Evolutionary conservation across 345 rosid genomes (phyloP).

Genomic region (Acer yangbiense): DNA sequence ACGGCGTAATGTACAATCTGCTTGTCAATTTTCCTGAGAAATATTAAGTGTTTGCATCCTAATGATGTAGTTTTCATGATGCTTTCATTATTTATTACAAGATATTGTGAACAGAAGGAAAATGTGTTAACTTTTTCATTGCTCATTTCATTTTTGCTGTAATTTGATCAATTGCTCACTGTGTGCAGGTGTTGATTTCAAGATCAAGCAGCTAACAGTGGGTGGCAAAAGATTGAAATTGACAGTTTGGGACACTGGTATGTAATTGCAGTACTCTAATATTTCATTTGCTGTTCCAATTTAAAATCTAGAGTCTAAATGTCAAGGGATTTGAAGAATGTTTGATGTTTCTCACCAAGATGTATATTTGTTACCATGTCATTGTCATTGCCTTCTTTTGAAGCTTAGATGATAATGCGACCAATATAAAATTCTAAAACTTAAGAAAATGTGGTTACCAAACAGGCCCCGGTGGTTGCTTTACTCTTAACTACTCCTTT

Average conservation of each 20-base stretch:
- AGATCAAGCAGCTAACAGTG: constrained; percentile 82
- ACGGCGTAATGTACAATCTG: not conserved
- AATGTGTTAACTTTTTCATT: not conserved
- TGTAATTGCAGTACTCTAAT: constrained; percentile 5
- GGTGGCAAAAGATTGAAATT: constrained; percentile 87
- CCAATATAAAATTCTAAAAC: not conserved
- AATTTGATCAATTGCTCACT: not conserved
- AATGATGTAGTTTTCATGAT: not conserved
- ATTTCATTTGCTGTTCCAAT: not conserved
- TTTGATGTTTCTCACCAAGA: not conserved
- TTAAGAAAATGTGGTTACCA: constrained; percentile 6
- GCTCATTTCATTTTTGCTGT: not conserved
- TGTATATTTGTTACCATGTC: not conserved
- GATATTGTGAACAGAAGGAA: not conserved
- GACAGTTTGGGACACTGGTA: constrained; percentile 98
- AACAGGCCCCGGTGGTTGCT: constrained; percentile 11
- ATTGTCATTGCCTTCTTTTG: constrained; percentile 14
- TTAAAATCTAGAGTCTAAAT: not conserved
- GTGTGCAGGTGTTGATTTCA: constrained; percentile 87
- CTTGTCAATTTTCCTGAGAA: not conserved
- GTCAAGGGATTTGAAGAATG: not conserved
- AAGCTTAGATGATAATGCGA: constrained; percentile 11
- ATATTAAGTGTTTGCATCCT: not conserved
- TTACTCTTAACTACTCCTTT: not conserved
- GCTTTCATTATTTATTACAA: not conserved